phyloP scores from a whole-genome alignment of 2,329 filamentous ascomycete genomes.

The Venturia nashicola region DNA sequence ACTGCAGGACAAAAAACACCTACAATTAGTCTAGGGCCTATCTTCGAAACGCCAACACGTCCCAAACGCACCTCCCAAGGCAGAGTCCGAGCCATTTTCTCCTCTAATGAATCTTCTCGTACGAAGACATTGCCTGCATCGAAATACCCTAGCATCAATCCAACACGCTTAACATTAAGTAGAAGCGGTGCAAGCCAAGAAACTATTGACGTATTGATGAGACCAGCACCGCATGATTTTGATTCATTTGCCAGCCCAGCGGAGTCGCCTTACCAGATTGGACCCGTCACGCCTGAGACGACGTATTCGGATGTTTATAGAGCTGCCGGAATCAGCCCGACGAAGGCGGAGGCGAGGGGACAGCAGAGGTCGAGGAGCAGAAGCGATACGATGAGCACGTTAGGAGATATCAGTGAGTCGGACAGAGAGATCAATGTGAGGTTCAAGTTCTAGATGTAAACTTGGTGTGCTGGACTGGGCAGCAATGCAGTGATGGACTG shows the following conservation, averaged over 20 bases:
- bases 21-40: neutral
- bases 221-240: neutral
- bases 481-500: neutral
- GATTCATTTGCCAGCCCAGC: neutral
- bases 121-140: neutral
- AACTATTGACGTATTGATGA: slow-evolving; percentile 6
- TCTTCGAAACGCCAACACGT: slow-evolving; percentile 7
- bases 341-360: neutral
- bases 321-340: slow-evolving; percentile 4
- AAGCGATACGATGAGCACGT: neutral
- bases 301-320: slow-evolving; percentile 8
- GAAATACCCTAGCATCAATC: neutral
- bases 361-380: neutral
- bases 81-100: slow-evolving; percentile 5
- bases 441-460: neutral
- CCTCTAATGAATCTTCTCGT: neutral
- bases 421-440: neutral
- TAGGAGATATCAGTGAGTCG: neutral
- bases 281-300: neutral
- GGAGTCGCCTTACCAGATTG: neutral
- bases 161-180: neutral
- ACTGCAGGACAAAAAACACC: neutral
- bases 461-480: neutral
- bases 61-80: neutral
- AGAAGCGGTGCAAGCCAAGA: slow-evolving; percentile 3